Conservation (phyloP, 2,329 filamentous ascomycete genomes). For the Aspergillus awamori region DNA sequence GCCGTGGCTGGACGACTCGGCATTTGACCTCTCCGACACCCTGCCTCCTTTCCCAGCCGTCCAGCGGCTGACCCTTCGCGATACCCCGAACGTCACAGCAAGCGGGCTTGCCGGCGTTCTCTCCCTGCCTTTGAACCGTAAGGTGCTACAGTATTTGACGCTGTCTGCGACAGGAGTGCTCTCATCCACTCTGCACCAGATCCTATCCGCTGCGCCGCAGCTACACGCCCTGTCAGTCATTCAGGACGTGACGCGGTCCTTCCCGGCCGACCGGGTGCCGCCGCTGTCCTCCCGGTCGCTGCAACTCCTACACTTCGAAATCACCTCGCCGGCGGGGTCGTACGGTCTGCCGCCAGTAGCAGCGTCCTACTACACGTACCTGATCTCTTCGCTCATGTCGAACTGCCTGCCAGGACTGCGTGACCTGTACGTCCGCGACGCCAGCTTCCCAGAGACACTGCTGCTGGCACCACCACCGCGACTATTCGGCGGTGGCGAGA, state of each 20-base stretch:
- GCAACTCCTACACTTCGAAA: slow-evolving; percentile 77
- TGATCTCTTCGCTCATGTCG: slow-evolving; percentile 78
- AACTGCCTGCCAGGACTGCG: slow-evolving; percentile 73
- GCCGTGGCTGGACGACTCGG: slow-evolving; percentile 71
- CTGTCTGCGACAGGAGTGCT: slow-evolving; percentile 71
- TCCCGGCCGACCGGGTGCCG: slow-evolving; percentile 60
- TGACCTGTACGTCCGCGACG: slow-evolving; percentile 83
- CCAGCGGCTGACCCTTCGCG: slow-evolving; percentile 71
- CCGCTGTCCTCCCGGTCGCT: slow-evolving; percentile 71
- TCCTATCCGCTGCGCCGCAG: slow-evolving; percentile 46
- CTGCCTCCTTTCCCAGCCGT: slow-evolving; percentile 75
- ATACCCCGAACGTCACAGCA: slow-evolving; percentile 71
- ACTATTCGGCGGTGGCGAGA: slow-evolving; percentile 49
- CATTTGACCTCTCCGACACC: slow-evolving; percentile 68
- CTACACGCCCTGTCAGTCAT: slow-evolving; percentile 56
- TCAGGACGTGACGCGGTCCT: slow-evolving; percentile 59
- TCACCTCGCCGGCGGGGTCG: slow-evolving; percentile 62
- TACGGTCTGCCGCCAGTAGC: slow-evolving; percentile 57
- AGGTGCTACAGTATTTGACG: slow-evolving; percentile 67
- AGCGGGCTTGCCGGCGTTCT: slow-evolving; percentile 72
- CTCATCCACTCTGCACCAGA: slow-evolving; percentile 44
- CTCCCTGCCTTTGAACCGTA: slow-evolving; percentile 60
- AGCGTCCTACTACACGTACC: slow-evolving; percentile 77
- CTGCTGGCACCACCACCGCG: slow-evolving; percentile 69
- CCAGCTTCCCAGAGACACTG: slow-evolving; percentile 78